A percentile compares a stretch with the other conserved stretches of the same genome.
Evolutionary conservation across 2,329 filamentous ascomycete species (phyloP).

Genomic region (Fusarium denticulatum): DNA sequence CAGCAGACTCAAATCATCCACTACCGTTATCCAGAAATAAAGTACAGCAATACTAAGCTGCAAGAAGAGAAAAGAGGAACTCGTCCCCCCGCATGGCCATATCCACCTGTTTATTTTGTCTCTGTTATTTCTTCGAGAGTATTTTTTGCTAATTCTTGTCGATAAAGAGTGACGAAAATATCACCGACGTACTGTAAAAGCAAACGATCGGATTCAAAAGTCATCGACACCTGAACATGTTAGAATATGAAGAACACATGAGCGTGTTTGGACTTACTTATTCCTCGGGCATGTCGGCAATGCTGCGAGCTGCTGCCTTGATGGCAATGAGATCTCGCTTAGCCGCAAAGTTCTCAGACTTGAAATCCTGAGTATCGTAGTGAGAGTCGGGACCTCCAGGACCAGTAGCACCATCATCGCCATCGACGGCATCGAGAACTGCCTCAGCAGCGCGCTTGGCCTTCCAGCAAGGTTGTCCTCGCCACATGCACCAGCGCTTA

Average conservation of each 20-base stretch:
- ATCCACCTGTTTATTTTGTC: slow-evolving; percentile 16
- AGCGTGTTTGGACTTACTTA: slow-evolving; percentile 22
- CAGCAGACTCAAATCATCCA: slow-evolving; percentile 26
- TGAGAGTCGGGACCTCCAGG: slow-evolving; percentile 37
- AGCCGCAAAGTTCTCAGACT: slow-evolving; percentile 50
- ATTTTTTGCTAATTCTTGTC: slow-evolving; percentile 16
- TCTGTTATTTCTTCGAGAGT: slow-evolving; percentile 7
- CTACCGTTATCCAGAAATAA: slow-evolving; percentile 37
- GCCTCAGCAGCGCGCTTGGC: slow-evolving; percentile 46
- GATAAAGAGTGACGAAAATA: slow-evolving; percentile 12
- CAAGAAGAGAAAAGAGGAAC: slow-evolving; percentile 20
- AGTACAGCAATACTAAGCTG: slow-evolving; percentile 15
- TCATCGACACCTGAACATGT: slow-evolving; percentile 12
- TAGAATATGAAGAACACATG: background rate
- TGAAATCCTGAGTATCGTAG: slow-evolving; percentile 33
- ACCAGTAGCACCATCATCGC: slow-evolving; percentile 42
- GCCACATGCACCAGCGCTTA: slow-evolving; percentile 42
- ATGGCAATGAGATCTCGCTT: slow-evolving; percentile 48
- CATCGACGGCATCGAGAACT: slow-evolving; percentile 41
- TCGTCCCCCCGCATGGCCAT: slow-evolving; percentile 10
- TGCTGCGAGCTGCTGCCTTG: slow-evolving; percentile 41
- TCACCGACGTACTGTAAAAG: slow-evolving; percentile 3
- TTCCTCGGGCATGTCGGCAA: slow-evolving; percentile 37
- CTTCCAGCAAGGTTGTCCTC: slow-evolving; percentile 52
- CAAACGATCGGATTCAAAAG: slow-evolving; percentile 12